Evolutionary conservation across 108 stramenopile genomes (phyloP), one percentile per base, ranked within the genome.

Genomic region (Pseudonitzschia multistriata): DNA sequence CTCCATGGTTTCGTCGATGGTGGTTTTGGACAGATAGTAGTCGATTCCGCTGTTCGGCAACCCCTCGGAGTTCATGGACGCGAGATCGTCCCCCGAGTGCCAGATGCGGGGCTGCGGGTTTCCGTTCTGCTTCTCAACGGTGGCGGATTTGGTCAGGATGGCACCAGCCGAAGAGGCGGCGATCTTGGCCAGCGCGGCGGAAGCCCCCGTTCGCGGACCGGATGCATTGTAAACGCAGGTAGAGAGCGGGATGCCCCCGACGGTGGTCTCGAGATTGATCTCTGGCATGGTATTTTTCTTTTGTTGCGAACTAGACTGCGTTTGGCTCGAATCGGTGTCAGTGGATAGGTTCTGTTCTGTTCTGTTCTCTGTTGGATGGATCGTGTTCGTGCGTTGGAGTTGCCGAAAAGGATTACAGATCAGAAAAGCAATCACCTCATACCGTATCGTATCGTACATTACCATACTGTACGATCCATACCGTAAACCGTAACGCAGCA

Each of bases 1-100:
- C 19, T 40, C 83, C 74, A 93, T 71, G 21, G 81, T 80, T 62
- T 93, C 89, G 5, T 76, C 48, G 40, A 92, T 93, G n/a, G 86
- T 93, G 36, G 76, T 72, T 19, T 53, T 50, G 49, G 77, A 67
- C 22, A 94, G 85, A 79, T 94, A 96, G 68, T 94, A 96, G 56
- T 94, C 96, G 69, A 96, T 94, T 13, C 93, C 93, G 54, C 70
- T 81, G 78, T 96, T 96, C 19, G 96, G 96, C 22, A 96, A 83
- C 28, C 96, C 96, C 77, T 96, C 96, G 11, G 92, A 94, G 64
- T 96, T 96, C 67, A 94, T 74, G 3, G 88, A 88, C 36, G 84
- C 83, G 42, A 64, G 53, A 39, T 72, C 66, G 49, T 75, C 74
- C 5, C 57, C 57, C 34, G 73, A 35, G 39, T 82, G 85, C 77